Evolutionary conservation across 805 yeast species (phyloP).

Genomic region (Wickerhamomyces chambardii): DNA sequence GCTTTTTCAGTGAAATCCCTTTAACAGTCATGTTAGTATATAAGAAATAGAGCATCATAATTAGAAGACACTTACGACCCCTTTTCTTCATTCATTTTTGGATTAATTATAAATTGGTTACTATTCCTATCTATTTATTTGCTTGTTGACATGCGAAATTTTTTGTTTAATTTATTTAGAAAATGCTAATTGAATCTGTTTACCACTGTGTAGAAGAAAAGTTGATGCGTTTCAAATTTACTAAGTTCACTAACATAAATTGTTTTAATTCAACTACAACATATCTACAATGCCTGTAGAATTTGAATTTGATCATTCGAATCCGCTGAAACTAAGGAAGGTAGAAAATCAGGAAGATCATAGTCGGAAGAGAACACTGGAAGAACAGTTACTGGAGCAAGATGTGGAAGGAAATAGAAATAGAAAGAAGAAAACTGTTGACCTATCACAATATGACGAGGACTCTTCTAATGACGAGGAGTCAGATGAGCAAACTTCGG

Average conservation of each 20-base stretch:
- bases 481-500: slow-evolving; percentile 8
- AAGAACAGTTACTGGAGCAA: slow-evolving; percentile 13
- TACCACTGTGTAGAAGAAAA: too few species aligned
- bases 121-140: too few species aligned
- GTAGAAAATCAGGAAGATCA: slow-evolving; percentile 6
- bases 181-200: background rate
- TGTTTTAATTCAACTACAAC: too few species aligned
- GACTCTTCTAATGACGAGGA: slow-evolving; percentile 22
- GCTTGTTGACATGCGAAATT: too few species aligned
- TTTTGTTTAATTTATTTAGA: too few species aligned
- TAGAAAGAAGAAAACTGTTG: slow-evolving; percentile 7
- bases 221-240: too few species aligned
- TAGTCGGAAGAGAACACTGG: slow-evolving; percentile 3
- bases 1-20: slow-evolving; percentile 1
- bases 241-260: too few species aligned
- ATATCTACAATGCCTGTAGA: background rate
- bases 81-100: slow-evolving; percentile 1
- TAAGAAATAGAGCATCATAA: too few species aligned
- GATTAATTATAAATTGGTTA: too few species aligned
- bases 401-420: slow-evolving; percentile 14
- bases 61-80: slow-evolving; percentile 6
- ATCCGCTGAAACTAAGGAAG: slow-evolving; percentile 10
- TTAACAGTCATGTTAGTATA: background rate
- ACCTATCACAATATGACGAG: slow-evolving; percentile 14
- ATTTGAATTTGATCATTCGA: slow-evolving; percentile 11